A percentile compares a stretch with the other conserved stretches of the same genome.
These are phyloP conservation scores for Hirschioporus abietinus DNA, from an alignment of 768 basidiomycete species.

Conservation along the genomic window DNA sequence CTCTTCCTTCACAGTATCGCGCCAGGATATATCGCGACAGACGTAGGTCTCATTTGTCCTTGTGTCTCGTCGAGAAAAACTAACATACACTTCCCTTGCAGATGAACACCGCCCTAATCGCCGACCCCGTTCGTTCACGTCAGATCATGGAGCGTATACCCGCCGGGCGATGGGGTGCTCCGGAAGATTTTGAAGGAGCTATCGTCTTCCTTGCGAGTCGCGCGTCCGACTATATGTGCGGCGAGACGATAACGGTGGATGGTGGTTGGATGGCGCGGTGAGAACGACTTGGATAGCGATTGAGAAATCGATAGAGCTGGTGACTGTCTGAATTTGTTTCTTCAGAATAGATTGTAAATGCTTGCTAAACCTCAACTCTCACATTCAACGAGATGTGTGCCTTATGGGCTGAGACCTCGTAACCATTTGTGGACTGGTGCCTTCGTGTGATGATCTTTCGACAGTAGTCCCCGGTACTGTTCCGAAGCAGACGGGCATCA, in stretches of 20 bases:
- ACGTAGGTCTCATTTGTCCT: constrained; percentile 20
- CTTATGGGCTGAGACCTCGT: too few species aligned
- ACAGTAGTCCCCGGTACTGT: too few species aligned
- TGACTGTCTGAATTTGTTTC: too few species aligned
- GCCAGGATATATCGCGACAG: constrained; percentile 43
- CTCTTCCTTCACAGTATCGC: constrained; percentile 22
- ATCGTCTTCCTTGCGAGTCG: constrained; percentile 64
- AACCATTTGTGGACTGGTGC: too few species aligned
- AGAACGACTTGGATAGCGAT: too few species aligned
- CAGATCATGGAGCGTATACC: constrained; percentile 76
- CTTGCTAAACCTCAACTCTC: too few species aligned
- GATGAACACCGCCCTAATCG: constrained; percentile 33
- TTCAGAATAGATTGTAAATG: too few species aligned
- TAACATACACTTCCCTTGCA: background rate
- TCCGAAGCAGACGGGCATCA: too few species aligned
- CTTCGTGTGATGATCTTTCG: too few species aligned
- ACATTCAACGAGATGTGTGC: too few species aligned
- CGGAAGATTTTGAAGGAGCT: constrained; percentile 70
- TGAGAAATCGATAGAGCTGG: too few species aligned
- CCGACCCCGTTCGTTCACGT: constrained; percentile 56
- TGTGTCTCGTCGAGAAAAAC: background rate
- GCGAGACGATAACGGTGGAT: constrained; percentile 66
- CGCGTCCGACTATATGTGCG: constrained; percentile 68
- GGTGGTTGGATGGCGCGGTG: constrained; percentile 31
- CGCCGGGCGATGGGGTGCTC: constrained; percentile 65